phyloP scores from a whole-genome alignment of 768 basidiomycete species.

The Boletus tomentosulus region DNA sequence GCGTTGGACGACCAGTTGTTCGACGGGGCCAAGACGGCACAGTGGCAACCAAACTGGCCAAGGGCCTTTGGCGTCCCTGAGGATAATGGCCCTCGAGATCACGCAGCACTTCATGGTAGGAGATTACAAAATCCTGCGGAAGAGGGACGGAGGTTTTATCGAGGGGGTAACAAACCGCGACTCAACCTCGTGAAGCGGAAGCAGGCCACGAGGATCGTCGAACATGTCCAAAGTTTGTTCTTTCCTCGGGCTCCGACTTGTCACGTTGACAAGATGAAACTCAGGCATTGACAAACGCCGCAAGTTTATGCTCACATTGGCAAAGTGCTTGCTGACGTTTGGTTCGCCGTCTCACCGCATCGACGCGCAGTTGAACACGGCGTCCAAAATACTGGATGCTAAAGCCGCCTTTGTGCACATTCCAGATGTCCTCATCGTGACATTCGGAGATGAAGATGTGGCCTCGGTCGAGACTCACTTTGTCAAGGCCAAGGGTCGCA shows the following conservation, averaged over 20 bases:
- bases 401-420: slow-evolving; percentile 83
- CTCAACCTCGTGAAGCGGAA: slow-evolving; percentile 31
- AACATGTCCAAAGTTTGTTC: slow-evolving; percentile 47
- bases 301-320: slow-evolving; percentile 81
- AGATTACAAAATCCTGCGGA: neutral
- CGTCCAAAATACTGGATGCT: slow-evolving; percentile 72
- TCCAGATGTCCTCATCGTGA: slow-evolving; percentile 73
- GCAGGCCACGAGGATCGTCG: slow-evolving; percentile 35
- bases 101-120: slow-evolving; percentile 11
- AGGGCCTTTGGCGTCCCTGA: slow-evolving; percentile 18
- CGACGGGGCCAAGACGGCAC: slow-evolving; percentile 19
- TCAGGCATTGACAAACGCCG: slow-evolving; percentile 47
- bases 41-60: slow-evolving; percentile 25
- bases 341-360: slow-evolving; percentile 94
- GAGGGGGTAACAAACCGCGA: slow-evolving; percentile 26
- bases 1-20: slow-evolving; percentile 25
- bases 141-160: slow-evolving; percentile 28
- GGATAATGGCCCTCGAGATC: slow-evolving; percentile 12
- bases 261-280: neutral
- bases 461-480: slow-evolving; percentile 79
- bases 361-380: slow-evolving; percentile 81
- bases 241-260: neutral
- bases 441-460: slow-evolving; percentile 72
- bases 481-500: slow-evolving; percentile 73
- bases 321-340: slow-evolving; percentile 84